Percentiles rank a stretch among this genome's conserved stretches.
Conservation (phyloP, 2,329 filamentous ascomycete species). For the Diaporthe eres region DNA sequence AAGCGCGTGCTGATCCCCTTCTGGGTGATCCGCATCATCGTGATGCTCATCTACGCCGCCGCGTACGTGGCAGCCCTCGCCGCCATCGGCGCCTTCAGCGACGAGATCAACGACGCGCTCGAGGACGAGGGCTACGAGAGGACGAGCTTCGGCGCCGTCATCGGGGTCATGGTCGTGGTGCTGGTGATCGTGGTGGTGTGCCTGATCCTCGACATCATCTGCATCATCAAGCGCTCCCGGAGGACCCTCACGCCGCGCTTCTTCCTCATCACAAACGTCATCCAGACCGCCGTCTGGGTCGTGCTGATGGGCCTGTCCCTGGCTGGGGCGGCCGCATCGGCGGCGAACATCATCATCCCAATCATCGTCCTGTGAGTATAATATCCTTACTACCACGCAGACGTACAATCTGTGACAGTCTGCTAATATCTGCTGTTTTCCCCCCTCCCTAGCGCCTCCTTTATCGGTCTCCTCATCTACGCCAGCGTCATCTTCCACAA, state of each 20-base stretch:
- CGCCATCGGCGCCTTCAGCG: constrained; percentile 35
- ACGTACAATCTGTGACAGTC: neutral
- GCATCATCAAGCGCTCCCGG: constrained; percentile 51
- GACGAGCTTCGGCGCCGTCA: constrained; percentile 7
- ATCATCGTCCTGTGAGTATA: constrained; percentile 49
- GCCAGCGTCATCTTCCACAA: constrained; percentile 50
- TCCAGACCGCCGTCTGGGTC: constrained; percentile 48
- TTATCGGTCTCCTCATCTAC: constrained; percentile 52
- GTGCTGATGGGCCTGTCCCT: constrained; percentile 48
- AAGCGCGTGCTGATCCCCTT: constrained; percentile 54
- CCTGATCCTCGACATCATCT: constrained; percentile 50
- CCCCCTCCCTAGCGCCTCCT: constrained; percentile 49
- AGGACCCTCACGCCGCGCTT: constrained; percentile 50
- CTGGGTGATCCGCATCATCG: constrained; percentile 51
- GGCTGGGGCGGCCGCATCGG: constrained; percentile 41
- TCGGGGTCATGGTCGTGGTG: constrained; percentile 47
- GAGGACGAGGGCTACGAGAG: neutral
- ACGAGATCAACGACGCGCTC: constrained; percentile 42
- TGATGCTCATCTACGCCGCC: constrained; percentile 49
- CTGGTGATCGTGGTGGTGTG: constrained; percentile 48
- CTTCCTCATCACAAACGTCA: constrained; percentile 51
- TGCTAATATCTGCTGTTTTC: too few species aligned
- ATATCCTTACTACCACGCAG: accelerated
- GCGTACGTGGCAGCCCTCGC: constrained; percentile 46
- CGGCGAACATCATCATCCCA: constrained; percentile 42